phyloP scores from a whole-genome alignment of 352 stramenopile genomes.

The Globisporangium paroecandrum region DNA sequence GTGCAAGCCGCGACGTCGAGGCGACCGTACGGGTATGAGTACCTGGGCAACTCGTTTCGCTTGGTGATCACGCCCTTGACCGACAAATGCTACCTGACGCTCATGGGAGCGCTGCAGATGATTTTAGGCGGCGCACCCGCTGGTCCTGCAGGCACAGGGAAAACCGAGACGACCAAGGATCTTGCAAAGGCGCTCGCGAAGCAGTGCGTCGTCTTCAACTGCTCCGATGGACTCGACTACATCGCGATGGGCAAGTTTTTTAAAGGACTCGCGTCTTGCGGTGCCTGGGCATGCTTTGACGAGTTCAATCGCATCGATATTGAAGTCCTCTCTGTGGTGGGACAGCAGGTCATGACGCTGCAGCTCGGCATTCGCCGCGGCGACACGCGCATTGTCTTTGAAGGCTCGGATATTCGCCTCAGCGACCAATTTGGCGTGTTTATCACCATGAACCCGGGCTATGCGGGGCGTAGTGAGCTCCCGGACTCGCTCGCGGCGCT shows the following conservation, averaged over 20 bases:
- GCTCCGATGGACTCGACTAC: constrained; percentile 92
- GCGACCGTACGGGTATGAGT: constrained; percentile 94
- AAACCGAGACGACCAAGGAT: constrained; percentile 96
- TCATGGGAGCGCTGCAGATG: constrained; percentile 96
- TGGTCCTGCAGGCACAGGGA: constrained; percentile 91
- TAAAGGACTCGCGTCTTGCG: constrained; percentile 91
- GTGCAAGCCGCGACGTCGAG: constrained; percentile 89
- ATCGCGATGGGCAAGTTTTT: constrained; percentile 96
- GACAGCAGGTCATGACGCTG: constrained; percentile 90
- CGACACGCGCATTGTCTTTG: constrained; percentile 90
- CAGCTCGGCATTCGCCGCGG: constrained; percentile 84
- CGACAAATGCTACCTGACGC: constrained; percentile 95
- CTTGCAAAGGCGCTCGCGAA: constrained; percentile 93
- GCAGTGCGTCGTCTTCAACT: constrained; percentile 95
- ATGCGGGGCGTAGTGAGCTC: constrained; percentile 83
- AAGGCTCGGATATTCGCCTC: constrained; percentile 93
- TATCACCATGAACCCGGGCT: constrained; percentile 91
- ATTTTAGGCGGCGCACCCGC: constrained; percentile 92
- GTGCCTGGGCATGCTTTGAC: constrained; percentile 91
- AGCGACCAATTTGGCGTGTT: constrained; percentile 90
- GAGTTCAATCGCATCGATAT: constrained; percentile 91
- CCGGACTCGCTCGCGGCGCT: constrained; percentile 82
- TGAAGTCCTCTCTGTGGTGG: constrained; percentile 85
- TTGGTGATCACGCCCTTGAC: constrained; percentile 96
- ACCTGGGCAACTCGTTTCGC: constrained; percentile 94